These are phyloP conservation scores for Carex cristatella DNA, from an alignment of 176 grass and related monocot genomes.

Conservation along the genomic window DNA sequence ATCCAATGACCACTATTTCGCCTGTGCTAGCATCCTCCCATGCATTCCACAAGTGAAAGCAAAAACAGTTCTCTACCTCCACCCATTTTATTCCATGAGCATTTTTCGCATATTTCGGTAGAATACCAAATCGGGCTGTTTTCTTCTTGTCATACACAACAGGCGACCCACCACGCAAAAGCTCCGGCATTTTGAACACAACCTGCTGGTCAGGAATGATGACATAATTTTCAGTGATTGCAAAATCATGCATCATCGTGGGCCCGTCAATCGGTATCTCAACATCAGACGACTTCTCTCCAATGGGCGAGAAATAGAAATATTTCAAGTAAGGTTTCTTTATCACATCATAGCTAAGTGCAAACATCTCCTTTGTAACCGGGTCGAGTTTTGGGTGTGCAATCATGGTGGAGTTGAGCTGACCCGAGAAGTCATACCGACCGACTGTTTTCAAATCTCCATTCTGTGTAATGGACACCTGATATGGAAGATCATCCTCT, in stretches of 20 bases:
- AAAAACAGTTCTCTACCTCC: conserved; percentile 78
- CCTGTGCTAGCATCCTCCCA: conserved; percentile 66
- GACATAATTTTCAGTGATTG: conserved; percentile 61
- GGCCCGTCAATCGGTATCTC: conserved; percentile 59
- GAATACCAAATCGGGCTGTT: conserved; percentile 53
- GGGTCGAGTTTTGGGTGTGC: conserved; percentile 93
- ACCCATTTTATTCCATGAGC: conserved; percentile 58
- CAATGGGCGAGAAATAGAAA: conserved; percentile 62
- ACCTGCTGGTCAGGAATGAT: conserved; percentile 84
- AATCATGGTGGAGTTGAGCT: conserved; percentile 71
- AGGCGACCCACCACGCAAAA: conserved; percentile 69
- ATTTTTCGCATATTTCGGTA: conserved; percentile 50
- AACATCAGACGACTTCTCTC: conserved; percentile 61
- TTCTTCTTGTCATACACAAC: conserved; percentile 79
- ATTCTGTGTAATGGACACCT: conserved; percentile 49
- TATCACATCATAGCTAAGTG: conserved; percentile 82
- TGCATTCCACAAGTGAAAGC: conserved; percentile 98
- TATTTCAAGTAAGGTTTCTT: conserved; percentile 73
- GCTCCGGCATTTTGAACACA: conserved; percentile 79
- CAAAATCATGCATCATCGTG: conserved; percentile 95
- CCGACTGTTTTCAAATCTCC: conserved; percentile 78
- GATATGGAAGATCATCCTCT: conserved; percentile 94
- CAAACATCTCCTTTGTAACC: conserved; percentile 70
- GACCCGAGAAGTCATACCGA: conserved; percentile 54
- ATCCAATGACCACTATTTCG: conserved; percentile 79